Conservation (phyloP, 176 grass and related monocot species). For the Avena insularis region DNA sequence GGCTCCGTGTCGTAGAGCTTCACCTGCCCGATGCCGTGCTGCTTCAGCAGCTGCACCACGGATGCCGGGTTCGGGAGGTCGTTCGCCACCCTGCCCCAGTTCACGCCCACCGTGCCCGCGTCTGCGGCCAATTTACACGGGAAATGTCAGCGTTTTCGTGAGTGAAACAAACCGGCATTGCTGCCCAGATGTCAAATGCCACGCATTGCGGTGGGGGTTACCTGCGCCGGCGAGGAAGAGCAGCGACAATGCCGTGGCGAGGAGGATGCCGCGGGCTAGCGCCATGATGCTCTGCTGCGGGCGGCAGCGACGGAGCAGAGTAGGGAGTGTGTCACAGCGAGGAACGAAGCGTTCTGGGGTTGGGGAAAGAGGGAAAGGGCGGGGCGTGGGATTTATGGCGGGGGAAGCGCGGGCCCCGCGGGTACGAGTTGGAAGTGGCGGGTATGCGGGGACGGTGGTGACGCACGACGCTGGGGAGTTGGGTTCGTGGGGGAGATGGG, state of each 20-base stretch:
- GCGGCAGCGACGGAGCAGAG: background rate
- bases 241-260: constrained; percentile 42
- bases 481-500: background rate
- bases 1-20: constrained; percentile 92
- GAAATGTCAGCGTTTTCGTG: background rate
- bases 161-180: constrained; percentile 27
- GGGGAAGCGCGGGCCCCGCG: background rate
- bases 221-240: constrained; percentile 41
- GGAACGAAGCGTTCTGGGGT: too few species aligned
- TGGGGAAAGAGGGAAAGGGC: background rate
- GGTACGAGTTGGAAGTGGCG: constrained; percentile 15
- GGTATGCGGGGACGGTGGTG: constrained; percentile 3
- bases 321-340: background rate
- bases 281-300: constrained; percentile 41
- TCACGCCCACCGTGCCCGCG: constrained; percentile 75
- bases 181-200: background rate
- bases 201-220: background rate
- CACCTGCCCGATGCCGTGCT: constrained; percentile 69
- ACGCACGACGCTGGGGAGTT: background rate
- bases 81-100: constrained; percentile 92
- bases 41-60: constrained; percentile 87
- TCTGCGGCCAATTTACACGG: constrained; percentile 34
- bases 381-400: constrained; percentile 38
- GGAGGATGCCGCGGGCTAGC: constrained; percentile 11
- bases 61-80: constrained; percentile 61